Base-by-base conservation (phyloP, 2,329 filamentous ascomycete species). In the Stagonosporopsis chrysanthemi region DNA sequence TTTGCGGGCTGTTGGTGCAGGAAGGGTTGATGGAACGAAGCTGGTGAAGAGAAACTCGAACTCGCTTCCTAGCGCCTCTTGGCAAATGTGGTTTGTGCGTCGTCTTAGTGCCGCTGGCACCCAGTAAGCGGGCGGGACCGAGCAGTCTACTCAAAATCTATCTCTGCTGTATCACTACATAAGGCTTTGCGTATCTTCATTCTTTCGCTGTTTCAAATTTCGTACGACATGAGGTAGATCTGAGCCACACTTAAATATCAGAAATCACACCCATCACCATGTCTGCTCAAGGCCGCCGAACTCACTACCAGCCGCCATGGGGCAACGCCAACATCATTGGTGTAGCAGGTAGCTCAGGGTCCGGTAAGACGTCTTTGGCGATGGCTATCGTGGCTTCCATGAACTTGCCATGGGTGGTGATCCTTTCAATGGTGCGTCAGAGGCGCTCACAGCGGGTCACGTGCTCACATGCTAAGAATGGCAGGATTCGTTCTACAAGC, bases 401-500 rank as follows among this genome's bases (percentile, higher is more conserved):
- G 68, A 97, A 95, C 78, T 81, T 99, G 63, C 95, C 95, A 54
- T 99, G 95, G 94, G 95, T 99, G 60, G 93, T 97, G 46, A 97
- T 99, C 77, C 79, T 99, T 68, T 96, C 93, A 39, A 98, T 99
- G 89, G 92, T 94, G 83, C 72, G 70, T 64, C 52, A 44, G 7
- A 56, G 28, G 33, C 31, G 29, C 29, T 40, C 36, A 35, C 11
- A 56, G 2, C 38, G 35, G 50, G 59, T 68, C 73, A 73, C 67
- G 66, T 73, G 70, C 58, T 49, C 50, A 45, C 22, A 29, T 50
- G 38, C 59, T 64, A 58, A 55, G 66, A 45, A 38, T 55, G 53
- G 61, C 69, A 96, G 92, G 95, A 99, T 78, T 97, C 94, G 12
- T 99, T 97, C 78, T 99, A 99, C 80, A 98, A 97, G 79, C 90